Percentiles rank a stretch among this genome's conserved stretches.
These are phyloP conservation scores for Venturia oleaginea DNA, from an alignment of 2,329 filamentous ascomycete genomes.

Conservation along the genomic window DNA sequence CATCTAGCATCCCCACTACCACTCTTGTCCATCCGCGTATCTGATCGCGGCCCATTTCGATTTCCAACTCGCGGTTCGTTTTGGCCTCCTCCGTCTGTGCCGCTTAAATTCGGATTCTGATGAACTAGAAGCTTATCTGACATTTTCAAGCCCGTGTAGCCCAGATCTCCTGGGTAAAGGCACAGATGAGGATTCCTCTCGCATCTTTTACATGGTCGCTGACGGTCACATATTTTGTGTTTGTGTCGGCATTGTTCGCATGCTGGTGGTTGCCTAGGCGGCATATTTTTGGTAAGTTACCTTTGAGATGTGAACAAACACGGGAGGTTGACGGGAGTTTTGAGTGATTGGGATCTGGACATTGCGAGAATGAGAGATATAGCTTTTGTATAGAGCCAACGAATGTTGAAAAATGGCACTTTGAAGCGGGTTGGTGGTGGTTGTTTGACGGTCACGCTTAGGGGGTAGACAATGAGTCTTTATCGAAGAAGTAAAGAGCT, in stretches of 20 bases:
- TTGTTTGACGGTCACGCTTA: not conserved
- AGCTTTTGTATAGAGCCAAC: not conserved
- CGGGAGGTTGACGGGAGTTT: not conserved
- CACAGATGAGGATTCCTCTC: not conserved
- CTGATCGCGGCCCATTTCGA: not conserved
- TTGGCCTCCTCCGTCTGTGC: not conserved
- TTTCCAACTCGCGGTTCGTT: not conserved
- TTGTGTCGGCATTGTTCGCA: not conserved
- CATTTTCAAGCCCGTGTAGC: not conserved
- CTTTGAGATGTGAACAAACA: not conserved
- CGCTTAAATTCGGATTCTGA: not conserved
- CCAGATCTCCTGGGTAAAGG: not conserved
- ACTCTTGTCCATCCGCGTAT: not conserved
- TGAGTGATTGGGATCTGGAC: not conserved
- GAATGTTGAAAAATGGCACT: not conserved
- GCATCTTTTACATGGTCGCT: not conserved
- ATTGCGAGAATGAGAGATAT: not conserved
- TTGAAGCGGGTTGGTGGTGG: not conserved
- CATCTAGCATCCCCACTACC: not conserved
- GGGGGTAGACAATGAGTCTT: not conserved
- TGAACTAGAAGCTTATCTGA: not conserved
- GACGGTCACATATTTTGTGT: not conserved
- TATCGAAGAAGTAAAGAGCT: not conserved
- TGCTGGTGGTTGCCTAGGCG: constrained; percentile 1
- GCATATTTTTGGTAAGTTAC: not conserved